A percentile compares a stretch with the other conserved stretches of the same genome.
phyloP scores from a whole-genome alignment of 768 basidiomycete genomes.

The button mushroom (Agaricus bisporus) region DNA sequence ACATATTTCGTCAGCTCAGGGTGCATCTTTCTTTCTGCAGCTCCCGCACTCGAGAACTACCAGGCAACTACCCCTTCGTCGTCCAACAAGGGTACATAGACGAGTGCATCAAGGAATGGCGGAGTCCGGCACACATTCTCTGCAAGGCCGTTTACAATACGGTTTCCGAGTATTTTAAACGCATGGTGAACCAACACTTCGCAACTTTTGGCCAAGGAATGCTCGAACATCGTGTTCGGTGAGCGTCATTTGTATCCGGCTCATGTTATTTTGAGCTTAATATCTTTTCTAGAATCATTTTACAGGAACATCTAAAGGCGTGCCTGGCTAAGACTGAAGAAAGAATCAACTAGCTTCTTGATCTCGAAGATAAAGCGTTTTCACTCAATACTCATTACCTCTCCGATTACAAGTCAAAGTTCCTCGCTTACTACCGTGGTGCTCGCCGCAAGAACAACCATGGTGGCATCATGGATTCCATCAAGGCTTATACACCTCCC shows the following conservation, averaged over 20 bases:
- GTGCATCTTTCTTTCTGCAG: conserved; percentile 26
- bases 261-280: neutral
- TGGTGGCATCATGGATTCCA: conserved; percentile 18
- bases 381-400: conserved; percentile 51
- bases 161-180: conserved; percentile 32
- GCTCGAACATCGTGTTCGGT: conserved; percentile 43
- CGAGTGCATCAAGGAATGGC: conserved; percentile 42
- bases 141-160: conserved; percentile 33
- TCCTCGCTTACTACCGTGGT: conserved; percentile 42
- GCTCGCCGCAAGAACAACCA: conserved; percentile 26
- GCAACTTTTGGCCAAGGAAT: conserved; percentile 43
- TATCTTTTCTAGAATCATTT: conserved; percentile 14
- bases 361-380: conserved; percentile 42
- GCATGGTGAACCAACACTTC: conserved; percentile 46
- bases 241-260: conserved; percentile 3
- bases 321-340: conserved; percentile 32
- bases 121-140: conserved; percentile 37
- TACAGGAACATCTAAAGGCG: conserved; percentile 44
- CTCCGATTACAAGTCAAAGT: conserved; percentile 32
- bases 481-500: conserved; percentile 13
- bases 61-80: conserved; percentile 59
- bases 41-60: conserved; percentile 65
- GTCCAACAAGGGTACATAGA: conserved; percentile 48
- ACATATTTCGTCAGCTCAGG: neutral
- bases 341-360: conserved; percentile 42